These are phyloP conservation scores for Dionaea muscipula DNA, from an alignment of 179 eudicot genomes.

Conservation along the genomic window DNA sequence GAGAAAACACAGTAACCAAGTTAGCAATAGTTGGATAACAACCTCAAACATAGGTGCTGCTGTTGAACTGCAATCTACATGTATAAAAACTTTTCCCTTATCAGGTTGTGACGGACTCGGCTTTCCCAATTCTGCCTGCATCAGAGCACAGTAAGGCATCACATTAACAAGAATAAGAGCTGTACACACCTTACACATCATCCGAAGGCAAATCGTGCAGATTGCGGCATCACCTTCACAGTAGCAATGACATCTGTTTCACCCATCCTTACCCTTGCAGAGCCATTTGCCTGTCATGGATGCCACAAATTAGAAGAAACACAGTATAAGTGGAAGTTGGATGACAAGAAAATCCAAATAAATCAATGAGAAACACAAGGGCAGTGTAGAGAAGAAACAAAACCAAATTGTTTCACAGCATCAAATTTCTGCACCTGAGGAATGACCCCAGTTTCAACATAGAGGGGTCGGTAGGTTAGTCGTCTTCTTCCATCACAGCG, in stretches of 20 bases:
- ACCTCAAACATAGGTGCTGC: conserved; percentile 85
- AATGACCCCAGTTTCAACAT: conserved; percentile 63
- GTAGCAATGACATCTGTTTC: conserved; percentile 84
- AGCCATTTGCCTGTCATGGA: conserved; percentile 62
- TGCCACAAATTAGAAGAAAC: conserved; percentile 3
- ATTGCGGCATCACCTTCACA: conserved; percentile 49
- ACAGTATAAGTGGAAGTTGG: background rate
- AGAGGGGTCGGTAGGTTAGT: conserved; percentile 48
- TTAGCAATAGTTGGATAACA: background rate
- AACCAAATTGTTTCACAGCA: background rate
- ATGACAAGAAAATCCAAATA: background rate
- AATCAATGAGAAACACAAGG: background rate
- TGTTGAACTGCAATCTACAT: conserved; percentile 81
- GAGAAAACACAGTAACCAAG: too few relatives aligned
- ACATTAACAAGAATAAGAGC: background rate
- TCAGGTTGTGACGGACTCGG: conserved; percentile 62
- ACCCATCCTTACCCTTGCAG: conserved; percentile 76
- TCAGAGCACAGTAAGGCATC: background rate
- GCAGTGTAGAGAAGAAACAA: background rate
- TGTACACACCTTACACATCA: background rate
- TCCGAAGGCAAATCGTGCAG: background rate
- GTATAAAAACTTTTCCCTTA: conserved; percentile 69
- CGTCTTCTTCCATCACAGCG: conserved; percentile 88
- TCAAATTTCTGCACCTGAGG: conserved; percentile 45
- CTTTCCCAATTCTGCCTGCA: conserved; percentile 89